Conservation (phyloP, 257 asterid species). For the Haberlea rhodopensis region DNA sequence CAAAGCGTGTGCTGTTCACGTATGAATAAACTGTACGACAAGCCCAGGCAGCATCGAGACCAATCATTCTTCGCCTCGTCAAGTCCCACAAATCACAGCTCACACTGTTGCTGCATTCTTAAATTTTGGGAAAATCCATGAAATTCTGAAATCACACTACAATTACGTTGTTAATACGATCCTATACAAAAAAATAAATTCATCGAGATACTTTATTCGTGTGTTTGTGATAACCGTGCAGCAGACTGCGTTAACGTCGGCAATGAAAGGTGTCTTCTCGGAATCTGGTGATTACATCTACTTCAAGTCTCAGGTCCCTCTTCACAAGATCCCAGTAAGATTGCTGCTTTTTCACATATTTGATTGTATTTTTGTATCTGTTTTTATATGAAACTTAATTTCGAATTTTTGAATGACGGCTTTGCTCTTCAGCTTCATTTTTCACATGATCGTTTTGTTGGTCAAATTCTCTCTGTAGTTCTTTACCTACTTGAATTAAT, state of each 20-base stretch:
- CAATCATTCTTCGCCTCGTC: conserved; percentile 6
- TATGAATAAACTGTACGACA: too few species aligned
- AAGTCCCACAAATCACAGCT: conserved; percentile 10
- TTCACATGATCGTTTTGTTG: conserved; percentile 4
- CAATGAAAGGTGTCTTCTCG: conserved; percentile 88
- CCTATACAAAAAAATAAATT: not conserved
- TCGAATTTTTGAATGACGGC: conserved; percentile 18
- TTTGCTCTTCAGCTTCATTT: too few species aligned
- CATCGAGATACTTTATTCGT: not conserved
- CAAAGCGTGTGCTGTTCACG: too few species aligned
- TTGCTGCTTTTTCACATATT: conserved; percentile 11
- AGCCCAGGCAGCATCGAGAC: too few species aligned
- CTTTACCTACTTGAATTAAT: conserved; percentile 14
- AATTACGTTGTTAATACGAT: not conserved
- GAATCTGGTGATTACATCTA: conserved; percentile 95
- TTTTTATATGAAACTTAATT: conserved; percentile 3
- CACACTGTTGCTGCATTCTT: not conserved
- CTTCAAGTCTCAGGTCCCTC: conserved; percentile 99
- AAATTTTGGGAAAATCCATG: not conserved
- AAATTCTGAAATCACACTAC: not conserved
- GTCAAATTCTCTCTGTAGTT: too few species aligned
- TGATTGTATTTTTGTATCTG: not conserved
- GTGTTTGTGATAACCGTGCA: not conserved
- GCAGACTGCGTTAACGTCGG: conserved; percentile 29
- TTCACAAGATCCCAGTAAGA: conserved; percentile 96